Evolutionary conservation across 805 yeast genomes (phyloP).

Genomic region (Wickerhamomyces pijperi): DNA sequence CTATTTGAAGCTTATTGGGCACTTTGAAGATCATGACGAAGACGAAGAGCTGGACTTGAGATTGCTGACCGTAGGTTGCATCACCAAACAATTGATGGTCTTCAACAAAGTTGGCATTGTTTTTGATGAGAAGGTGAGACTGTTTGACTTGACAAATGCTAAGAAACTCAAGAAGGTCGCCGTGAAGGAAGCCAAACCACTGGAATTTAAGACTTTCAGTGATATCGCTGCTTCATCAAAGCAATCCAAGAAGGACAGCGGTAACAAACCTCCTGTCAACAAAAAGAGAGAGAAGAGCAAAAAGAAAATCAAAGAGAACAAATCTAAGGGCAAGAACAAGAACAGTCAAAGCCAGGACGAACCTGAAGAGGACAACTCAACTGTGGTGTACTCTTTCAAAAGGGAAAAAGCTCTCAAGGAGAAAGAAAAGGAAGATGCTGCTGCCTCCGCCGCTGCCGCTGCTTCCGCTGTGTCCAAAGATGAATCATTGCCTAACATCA

Average conservation of each 20-base stretch:
- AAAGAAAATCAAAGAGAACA: slow-evolving; percentile 1
- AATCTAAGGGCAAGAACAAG: neutral
- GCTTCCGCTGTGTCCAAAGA: too few species aligned
- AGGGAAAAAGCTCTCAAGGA: neutral
- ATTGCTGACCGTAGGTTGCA: slow-evolving; percentile 22
- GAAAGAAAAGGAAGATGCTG: neutral
- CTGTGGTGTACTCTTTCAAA: slow-evolving; percentile 1
- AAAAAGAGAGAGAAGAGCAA: neutral
- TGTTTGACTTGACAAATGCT: slow-evolving; percentile 10
- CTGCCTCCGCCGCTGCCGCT: slow-evolving; percentile 1
- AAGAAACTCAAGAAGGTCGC: slow-evolving; percentile 3
- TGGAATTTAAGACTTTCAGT: neutral
- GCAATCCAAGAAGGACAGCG: neutral
- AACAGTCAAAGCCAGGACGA: neutral
- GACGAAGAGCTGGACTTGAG: slow-evolving; percentile 23
- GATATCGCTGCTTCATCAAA: neutral
- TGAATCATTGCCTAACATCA: too few species aligned
- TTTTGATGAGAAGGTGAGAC: slow-evolving; percentile 11
- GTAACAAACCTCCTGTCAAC: neutral
- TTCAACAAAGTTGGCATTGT: slow-evolving; percentile 20
- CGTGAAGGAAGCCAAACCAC: neutral
- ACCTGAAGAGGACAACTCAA: neutral
- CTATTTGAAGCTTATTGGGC: slow-evolving; percentile 12
- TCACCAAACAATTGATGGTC: slow-evolving; percentile 20
- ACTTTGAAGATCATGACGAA: slow-evolving; percentile 16